phyloP scores from a whole-genome alignment of 2,329 filamentous ascomycete genomes.

The Trichoderma sp. region DNA sequence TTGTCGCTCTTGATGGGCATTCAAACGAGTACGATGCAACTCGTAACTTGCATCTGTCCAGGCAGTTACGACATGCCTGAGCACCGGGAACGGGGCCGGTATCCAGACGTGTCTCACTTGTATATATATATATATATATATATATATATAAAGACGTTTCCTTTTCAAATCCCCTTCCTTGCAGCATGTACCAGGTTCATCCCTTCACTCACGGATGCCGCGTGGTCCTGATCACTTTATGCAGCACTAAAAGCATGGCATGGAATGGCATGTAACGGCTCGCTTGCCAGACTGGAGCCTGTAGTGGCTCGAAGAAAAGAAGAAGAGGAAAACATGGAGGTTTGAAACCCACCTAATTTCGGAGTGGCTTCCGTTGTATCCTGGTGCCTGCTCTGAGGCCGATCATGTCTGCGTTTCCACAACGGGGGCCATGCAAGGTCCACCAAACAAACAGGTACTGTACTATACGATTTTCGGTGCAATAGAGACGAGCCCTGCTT shows the following conservation, averaged over 20 bases:
- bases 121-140: too few species aligned
- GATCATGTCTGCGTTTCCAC: not conserved
- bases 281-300: not conserved
- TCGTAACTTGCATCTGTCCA: not conserved
- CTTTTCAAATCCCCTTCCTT: not conserved
- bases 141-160: not conserved
- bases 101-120: not conserved
- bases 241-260: not conserved
- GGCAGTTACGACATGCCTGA: not conserved
- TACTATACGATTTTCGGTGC: not conserved
- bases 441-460: not conserved
- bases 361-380: conserved; percentile 1
- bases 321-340: not conserved
- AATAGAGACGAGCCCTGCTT: not conserved
- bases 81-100: conserved; percentile 6
- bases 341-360: conserved; percentile 5
- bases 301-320: not conserved
- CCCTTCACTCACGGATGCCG: not conserved
- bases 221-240: not conserved
- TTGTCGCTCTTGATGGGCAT: not conserved
- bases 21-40: not conserved
- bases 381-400: not conserved
- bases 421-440: not conserved
- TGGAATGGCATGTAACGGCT: not conserved
- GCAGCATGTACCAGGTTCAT: not conserved